A percentile compares a stretch with the other conserved stretches of the same genome.
Evolutionary conservation across 176 grass and related monocot genomes (phyloP).

Genomic region (Musa schizocarpa): DNA sequence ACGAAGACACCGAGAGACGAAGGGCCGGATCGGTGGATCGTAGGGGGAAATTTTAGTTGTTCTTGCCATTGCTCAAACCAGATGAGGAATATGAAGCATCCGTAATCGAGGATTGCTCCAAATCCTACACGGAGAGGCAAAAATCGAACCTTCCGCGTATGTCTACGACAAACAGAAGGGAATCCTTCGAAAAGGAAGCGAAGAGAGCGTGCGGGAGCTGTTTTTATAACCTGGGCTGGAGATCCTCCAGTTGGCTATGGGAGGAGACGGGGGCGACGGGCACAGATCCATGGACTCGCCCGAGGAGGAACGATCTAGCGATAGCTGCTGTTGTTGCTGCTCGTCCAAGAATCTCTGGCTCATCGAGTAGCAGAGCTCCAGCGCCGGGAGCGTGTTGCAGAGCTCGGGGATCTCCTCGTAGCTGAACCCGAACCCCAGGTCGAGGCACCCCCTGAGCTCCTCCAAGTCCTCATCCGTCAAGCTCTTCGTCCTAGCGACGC

Average conservation of each 20-base stretch:
- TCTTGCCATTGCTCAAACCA: too few species aligned
- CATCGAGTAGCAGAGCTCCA: not conserved
- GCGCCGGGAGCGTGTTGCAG: not conserved
- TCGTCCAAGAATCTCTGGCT: not conserved
- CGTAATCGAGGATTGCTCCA: too few species aligned
- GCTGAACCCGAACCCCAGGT: not conserved
- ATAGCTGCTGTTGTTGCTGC: not conserved
- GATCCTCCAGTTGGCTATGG: not conserved
- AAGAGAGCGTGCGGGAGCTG: too few species aligned
- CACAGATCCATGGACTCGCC: not conserved
- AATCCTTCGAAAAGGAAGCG: too few species aligned
- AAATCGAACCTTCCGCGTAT: too few species aligned
- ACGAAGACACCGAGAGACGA: too few species aligned
- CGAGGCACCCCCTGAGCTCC: not conserved
- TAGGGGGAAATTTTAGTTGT: too few species aligned
- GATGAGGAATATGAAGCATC: too few species aligned
- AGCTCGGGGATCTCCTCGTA: not conserved
- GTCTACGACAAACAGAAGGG: too few species aligned
- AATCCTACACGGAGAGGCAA: too few species aligned
- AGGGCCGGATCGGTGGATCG: too few species aligned
- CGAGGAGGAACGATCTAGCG: not conserved
- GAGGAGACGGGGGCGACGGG: not conserved
- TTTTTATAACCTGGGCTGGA: not conserved
- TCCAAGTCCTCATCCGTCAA: slow-evolving; percentile 1
- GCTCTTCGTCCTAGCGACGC: not conserved